A percentile compares a stretch with the other conserved stretches of the same genome.
Conservation (phyloP, 768 basidiomycete species). For the Calocera cornea region DNA sequence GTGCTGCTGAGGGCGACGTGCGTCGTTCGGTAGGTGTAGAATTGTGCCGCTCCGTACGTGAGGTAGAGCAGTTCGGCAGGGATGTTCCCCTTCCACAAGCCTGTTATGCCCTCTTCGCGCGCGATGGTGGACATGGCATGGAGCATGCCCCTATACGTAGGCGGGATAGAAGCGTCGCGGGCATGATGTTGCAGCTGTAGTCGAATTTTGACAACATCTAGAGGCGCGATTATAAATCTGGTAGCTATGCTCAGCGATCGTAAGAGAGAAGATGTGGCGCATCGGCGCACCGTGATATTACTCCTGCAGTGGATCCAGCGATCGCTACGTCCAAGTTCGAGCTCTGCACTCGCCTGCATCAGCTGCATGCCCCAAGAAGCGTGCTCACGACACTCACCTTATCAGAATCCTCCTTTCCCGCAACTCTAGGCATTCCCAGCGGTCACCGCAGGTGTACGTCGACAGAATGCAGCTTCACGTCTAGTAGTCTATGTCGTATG, state of each 20-base stretch:
- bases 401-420: neutral
- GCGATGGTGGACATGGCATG: conserved; percentile 93
- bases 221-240: conserved; percentile 50
- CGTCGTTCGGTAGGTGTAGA: neutral
- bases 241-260: neutral
- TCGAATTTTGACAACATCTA: conserved; percentile 99
- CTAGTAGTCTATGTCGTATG: neutral
- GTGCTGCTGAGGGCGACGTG: neutral
- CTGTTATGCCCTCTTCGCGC: conserved; percentile 72
- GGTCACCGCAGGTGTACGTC: neutral
- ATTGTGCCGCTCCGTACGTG: neutral
- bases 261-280: neutral
- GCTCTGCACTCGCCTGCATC: neutral
- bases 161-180: conserved; percentile 84
- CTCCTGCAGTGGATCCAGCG: neutral
- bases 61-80: conserved; percentile 3
- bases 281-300: neutral
- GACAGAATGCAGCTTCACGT: neutral
- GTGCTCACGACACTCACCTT: neutral
- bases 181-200: conserved; percentile 97
- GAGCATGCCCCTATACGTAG: conserved; percentile 88
- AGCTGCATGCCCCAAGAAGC: neutral
- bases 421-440: neutral
- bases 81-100: conserved; percentile 36
- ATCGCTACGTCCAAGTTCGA: neutral